These are phyloP conservation scores for Tinospora cordifolia DNA, from an alignment of 164 flowering plant species.

Conservation along the genomic window DNA sequence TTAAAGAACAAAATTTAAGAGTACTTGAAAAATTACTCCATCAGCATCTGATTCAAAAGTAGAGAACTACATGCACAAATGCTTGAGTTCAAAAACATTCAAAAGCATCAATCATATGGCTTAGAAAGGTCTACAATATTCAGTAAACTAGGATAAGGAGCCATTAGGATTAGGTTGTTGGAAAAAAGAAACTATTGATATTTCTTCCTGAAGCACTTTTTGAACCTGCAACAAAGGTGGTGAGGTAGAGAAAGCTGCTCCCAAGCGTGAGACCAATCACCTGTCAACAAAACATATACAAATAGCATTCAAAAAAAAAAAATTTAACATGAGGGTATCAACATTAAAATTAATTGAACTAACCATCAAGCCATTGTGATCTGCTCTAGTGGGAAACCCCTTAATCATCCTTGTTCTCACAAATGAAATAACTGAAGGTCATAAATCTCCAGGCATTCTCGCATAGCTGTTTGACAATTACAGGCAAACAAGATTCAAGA, in stretches of 20 bases:
- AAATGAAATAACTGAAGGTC: conserved; percentile 54
- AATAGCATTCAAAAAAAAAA: background rate
- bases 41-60: background rate
- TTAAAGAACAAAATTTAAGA: background rate
- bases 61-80: background rate
- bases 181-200: conserved; percentile 46
- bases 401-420: conserved; percentile 37
- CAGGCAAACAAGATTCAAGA: conserved; percentile 1
- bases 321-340: background rate
- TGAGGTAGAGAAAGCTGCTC: conserved; percentile 66
- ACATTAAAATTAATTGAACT: conserved; percentile 21
- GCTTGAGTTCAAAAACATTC: background rate
- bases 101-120: background rate
- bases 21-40: background rate
- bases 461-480: conserved; percentile 49
- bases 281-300: conserved; percentile 28
- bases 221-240: conserved; percentile 51
- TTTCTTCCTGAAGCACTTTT: conserved; percentile 50
- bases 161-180: background rate
- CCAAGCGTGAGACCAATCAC: conserved; percentile 64
- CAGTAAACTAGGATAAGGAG: background rate
- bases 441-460: conserved; percentile 73
- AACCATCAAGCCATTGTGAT: conserved; percentile 68
- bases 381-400: conserved; percentile 48
- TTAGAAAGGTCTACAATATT: background rate